Conservation (phyloP, 1,284 basidiomycete species). For the Microstroma glucosiphilum region DNA sequence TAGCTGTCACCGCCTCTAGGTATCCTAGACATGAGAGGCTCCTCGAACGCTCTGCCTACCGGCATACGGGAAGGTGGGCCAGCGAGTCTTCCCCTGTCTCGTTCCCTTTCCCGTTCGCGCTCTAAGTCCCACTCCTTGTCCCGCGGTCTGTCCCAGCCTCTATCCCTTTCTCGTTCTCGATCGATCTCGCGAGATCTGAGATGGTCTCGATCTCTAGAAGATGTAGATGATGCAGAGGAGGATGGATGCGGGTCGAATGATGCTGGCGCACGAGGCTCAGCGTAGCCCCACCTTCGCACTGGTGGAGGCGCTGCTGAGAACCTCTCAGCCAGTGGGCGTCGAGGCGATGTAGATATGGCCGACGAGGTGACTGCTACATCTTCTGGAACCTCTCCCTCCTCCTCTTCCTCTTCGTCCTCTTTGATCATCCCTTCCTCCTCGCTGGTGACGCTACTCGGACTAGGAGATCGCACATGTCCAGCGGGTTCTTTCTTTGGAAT, state of each 20-base stretch:
- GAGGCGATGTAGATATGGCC: neutral
- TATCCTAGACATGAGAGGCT: constrained; percentile 15
- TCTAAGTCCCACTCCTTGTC: constrained; percentile 12
- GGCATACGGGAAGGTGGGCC: constrained; percentile 14
- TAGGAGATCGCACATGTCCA: neutral
- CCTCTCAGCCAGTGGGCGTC: neutral
- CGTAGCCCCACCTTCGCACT: neutral
- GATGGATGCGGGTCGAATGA: constrained; percentile 1
- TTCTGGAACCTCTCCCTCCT: constrained; percentile 1
- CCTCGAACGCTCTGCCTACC: constrained; percentile 18
- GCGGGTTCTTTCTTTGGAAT: too few species aligned
- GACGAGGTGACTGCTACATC: neutral
- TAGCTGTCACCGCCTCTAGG: constrained; percentile 19
- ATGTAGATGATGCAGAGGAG: neutral
- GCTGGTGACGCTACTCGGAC: constrained; percentile 2
- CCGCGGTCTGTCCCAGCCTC: constrained; percentile 19
- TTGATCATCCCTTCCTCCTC: constrained; percentile 11
- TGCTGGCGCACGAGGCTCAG: neutral
- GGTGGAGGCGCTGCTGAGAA: neutral
- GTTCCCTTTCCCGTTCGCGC: constrained; percentile 19
- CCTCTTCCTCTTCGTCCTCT: constrained; percentile 3
- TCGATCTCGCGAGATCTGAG: constrained; percentile 21
- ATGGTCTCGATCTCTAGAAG: neutral
- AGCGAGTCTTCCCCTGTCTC: constrained; percentile 17
- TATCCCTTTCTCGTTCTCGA: constrained; percentile 24